phyloP scores from a whole-genome alignment of 1,284 basidiomycete genomes.

The Tetrapyrgos nigripes region DNA sequence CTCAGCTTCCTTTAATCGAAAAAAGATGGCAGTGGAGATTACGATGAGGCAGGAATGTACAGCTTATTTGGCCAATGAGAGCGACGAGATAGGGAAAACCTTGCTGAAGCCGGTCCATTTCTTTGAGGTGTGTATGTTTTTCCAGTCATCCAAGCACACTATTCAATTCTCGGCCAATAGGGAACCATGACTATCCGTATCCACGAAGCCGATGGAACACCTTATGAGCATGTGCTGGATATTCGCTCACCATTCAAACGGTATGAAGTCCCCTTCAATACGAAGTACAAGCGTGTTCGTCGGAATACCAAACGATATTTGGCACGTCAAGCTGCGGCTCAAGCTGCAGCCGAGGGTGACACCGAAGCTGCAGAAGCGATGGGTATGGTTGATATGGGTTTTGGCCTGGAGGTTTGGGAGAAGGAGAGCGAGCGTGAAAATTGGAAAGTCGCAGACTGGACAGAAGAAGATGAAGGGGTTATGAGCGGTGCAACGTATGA shows the following conservation, averaged over 20 bases:
- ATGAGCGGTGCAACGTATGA: slow-evolving; percentile 98
- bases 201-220: slow-evolving; percentile 98
- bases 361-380: slow-evolving; percentile 92
- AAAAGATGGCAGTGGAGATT: slow-evolving; percentile 98
- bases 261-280: slow-evolving; percentile 98
- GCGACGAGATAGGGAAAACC: slow-evolving; percentile 70
- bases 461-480: slow-evolving; percentile 91
- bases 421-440: slow-evolving; percentile 90
- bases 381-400: slow-evolving; percentile 94
- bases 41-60: slow-evolving; percentile 90
- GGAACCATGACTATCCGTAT: slow-evolving; percentile 99
- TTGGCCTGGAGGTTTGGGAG: slow-evolving; percentile 97
- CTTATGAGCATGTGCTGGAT: slow-evolving; percentile 98
- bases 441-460: slow-evolving; percentile 99
- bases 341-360: slow-evolving; percentile 91
- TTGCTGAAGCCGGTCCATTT: slow-evolving; percentile 84
- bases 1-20: slow-evolving; percentile 93
- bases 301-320: slow-evolving; percentile 95
- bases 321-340: slow-evolving; percentile 92
- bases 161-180: slow-evolving; percentile 41
- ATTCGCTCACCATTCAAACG: slow-evolving; percentile 88
- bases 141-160: background rate
- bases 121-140: slow-evolving; percentile 72
- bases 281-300: slow-evolving; percentile 98
- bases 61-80: slow-evolving; percentile 72